A percentile compares a stretch with the other conserved stretches of the same genome.
phyloP scores from a whole-genome alignment of 2,329 filamentous ascomycete genomes.

The Cercospora sp. region DNA sequence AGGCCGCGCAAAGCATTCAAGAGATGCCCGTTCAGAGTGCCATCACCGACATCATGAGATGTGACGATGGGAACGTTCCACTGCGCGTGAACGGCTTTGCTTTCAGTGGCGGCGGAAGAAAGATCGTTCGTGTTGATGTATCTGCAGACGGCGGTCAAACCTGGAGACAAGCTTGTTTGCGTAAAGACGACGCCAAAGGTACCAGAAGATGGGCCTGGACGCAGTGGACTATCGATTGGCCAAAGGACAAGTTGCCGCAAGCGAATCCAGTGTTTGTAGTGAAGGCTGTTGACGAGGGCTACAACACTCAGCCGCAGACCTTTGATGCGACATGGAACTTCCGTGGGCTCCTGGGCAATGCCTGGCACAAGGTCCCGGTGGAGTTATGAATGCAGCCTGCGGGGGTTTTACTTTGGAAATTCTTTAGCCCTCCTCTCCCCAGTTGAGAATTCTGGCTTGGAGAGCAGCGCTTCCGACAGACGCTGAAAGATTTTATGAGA shows the following conservation, averaged over 20 bases:
- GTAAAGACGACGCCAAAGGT: constrained; percentile 53
- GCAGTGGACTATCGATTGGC: constrained; percentile 55
- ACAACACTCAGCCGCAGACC: constrained; percentile 65
- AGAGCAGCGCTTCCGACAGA: not conserved
- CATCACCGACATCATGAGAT: constrained; percentile 50
- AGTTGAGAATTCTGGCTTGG: not conserved
- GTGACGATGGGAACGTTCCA: constrained; percentile 27
- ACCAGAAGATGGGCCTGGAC: constrained; percentile 64
- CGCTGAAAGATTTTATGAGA: not conserved
- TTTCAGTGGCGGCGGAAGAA: constrained; percentile 65
- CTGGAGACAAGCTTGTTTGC: constrained; percentile 64
- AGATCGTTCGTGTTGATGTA: constrained; percentile 67
- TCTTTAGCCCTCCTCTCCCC: not conserved
- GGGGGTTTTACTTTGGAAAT: too few species aligned
- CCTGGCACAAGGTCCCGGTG: constrained; percentile 60
- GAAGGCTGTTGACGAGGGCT: constrained; percentile 65
- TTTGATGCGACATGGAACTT: constrained; percentile 63
- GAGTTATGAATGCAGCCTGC: not conserved
- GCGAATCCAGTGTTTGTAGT: constrained; percentile 51
- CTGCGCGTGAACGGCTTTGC: constrained; percentile 60
- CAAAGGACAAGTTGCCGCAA: constrained; percentile 46
- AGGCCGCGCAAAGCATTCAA: constrained; percentile 63
- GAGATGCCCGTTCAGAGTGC: constrained; percentile 69
- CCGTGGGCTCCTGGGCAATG: constrained; percentile 65
- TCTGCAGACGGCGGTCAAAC: constrained; percentile 62